A percentile compares a stretch with the other conserved stretches of the same genome.
Conservation (phyloP, 495 filamentous ascomycete genomes). For the Penicillium riverlandense region DNA sequence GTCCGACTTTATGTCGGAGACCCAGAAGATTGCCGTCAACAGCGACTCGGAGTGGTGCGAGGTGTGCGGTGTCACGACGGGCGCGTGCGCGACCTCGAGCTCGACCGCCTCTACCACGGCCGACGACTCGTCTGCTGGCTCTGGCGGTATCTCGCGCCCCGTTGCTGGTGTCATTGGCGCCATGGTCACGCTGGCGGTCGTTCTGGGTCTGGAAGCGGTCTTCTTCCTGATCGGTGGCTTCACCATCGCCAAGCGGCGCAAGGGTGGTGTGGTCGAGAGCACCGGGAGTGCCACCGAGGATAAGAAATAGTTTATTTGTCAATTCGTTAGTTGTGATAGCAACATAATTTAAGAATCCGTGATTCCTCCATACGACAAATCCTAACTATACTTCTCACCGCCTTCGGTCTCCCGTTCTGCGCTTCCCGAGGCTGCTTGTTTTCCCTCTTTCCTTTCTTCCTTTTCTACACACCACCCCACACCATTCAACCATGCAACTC, state of each 20-base stretch:
- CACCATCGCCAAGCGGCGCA: slow-evolving; percentile 18
- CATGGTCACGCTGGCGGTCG: slow-evolving; percentile 51
- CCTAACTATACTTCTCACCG: slow-evolving; percentile 5
- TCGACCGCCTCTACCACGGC: slow-evolving; percentile 3
- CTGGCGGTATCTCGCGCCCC: slow-evolving; percentile 30
- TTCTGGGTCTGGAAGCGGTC: slow-evolving; percentile 41
- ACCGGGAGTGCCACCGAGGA: slow-evolving; percentile 5
- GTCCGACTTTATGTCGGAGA: slow-evolving; percentile 30
- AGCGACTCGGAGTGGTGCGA: slow-evolving; percentile 36
- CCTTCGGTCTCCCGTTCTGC: not conserved
- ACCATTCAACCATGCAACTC: not conserved
- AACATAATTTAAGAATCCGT: no score
- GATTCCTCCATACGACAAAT: no score
- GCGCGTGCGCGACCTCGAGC: slow-evolving; percentile 18
- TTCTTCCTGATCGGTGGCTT: slow-evolving; percentile 33
- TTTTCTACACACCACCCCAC: not conserved
- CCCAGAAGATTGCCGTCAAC: slow-evolving; percentile 31
- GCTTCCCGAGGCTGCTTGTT: not conserved
- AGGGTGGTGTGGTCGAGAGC: slow-evolving; percentile 2
- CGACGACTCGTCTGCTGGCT: slow-evolving; percentile 5
- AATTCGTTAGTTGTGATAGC: not conserved
- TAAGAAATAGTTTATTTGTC: slow-evolving; percentile 3
- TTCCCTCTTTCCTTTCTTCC: not conserved
- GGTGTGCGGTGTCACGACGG: slow-evolving; percentile 36
- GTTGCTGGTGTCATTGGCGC: slow-evolving; percentile 56